Conservation (phyloP, 1,139 yeast genomes). For the Hemisphaericaspora xylofermentans region DNA sequence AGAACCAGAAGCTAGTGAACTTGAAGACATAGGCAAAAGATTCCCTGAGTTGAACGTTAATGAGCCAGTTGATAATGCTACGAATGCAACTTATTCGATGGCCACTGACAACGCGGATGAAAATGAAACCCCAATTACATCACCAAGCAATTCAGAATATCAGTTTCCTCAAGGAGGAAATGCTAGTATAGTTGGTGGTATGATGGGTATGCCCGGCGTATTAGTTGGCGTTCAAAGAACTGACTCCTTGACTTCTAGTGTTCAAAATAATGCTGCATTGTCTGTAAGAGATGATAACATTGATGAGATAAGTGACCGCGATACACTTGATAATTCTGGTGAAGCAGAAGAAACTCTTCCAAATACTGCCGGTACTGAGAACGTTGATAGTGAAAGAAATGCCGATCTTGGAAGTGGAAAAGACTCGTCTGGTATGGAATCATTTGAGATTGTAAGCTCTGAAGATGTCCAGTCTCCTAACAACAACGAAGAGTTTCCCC, state of each 20-base stretch:
- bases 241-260: conserved; percentile 84
- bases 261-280: conserved; percentile 86
- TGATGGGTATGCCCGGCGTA: conserved; percentile 51
- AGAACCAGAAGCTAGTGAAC: conserved; percentile 3
- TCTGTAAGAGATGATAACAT: conserved; percentile 77
- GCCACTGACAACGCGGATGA: conserved; percentile 34
- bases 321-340: conserved; percentile 45
- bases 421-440: conserved; percentile 49
- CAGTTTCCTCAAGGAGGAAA: conserved; percentile 48
- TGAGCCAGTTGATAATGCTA: conserved; percentile 21
- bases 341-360: conserved; percentile 18
- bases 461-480: conserved; percentile 37
- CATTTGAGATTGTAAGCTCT: conserved; percentile 53
- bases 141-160: conserved; percentile 55
- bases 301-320: conserved; percentile 61
- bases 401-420: conserved; percentile 39
- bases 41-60: conserved; percentile 21
- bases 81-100: conserved; percentile 33
- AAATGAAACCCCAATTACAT: conserved; percentile 55
- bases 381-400: conserved; percentile 15
- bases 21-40: conserved; percentile 12
- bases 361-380: conserved; percentile 19
- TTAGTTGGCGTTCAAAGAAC: conserved; percentile 54
- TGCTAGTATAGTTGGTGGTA: conserved; percentile 39
- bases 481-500: conserved; percentile 58